phyloP scores from a whole-genome alignment of 2,329 filamentous ascomycete species.

The Xylaria multiplex region DNA sequence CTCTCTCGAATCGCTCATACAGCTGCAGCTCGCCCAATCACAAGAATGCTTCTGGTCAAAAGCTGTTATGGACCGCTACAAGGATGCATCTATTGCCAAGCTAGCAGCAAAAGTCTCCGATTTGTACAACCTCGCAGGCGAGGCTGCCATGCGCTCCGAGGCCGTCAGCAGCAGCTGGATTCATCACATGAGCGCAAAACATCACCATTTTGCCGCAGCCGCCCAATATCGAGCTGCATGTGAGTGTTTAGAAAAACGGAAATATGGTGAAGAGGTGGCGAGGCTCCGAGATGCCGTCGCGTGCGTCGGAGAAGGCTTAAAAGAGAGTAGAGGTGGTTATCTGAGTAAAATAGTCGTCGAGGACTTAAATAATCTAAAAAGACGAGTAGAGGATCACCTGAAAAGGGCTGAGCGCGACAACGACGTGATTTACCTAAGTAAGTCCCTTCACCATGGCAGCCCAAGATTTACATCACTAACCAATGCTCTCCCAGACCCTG shows the following conservation, averaged over 20 bases:
- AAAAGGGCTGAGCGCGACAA: slow-evolving; percentile 97
- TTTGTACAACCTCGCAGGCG: slow-evolving; percentile 84
- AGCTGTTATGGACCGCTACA: slow-evolving; percentile 91
- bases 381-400: slow-evolving; percentile 83
- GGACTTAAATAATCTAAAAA: slow-evolving; percentile 85
- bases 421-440: slow-evolving; percentile 89
- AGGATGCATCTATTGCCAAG: slow-evolving; percentile 91
- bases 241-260: slow-evolving; percentile 91
- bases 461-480: slow-evolving; percentile 30
- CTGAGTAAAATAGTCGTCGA: slow-evolving; percentile 83
- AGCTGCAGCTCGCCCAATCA: slow-evolving; percentile 88
- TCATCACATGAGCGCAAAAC: slow-evolving; percentile 95
- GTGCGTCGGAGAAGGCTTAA: slow-evolving; percentile 87
- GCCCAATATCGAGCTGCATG: slow-evolving; percentile 92
- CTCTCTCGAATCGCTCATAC: slow-evolving; percentile 83
- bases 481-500: slow-evolving; percentile 65
- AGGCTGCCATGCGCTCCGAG: slow-evolving; percentile 88
- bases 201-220: slow-evolving; percentile 95
- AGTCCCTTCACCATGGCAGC: slow-evolving; percentile 44
- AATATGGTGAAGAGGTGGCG: slow-evolving; percentile 95
- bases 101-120: slow-evolving; percentile 90
- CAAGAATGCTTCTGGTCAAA: slow-evolving; percentile 99
- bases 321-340: slow-evolving; percentile 77
- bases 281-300: slow-evolving; percentile 81
- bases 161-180: slow-evolving; percentile 95